Conservation (phyloP, 768 basidiomycete genomes). For the Candolleomyces efflorescens region DNA sequence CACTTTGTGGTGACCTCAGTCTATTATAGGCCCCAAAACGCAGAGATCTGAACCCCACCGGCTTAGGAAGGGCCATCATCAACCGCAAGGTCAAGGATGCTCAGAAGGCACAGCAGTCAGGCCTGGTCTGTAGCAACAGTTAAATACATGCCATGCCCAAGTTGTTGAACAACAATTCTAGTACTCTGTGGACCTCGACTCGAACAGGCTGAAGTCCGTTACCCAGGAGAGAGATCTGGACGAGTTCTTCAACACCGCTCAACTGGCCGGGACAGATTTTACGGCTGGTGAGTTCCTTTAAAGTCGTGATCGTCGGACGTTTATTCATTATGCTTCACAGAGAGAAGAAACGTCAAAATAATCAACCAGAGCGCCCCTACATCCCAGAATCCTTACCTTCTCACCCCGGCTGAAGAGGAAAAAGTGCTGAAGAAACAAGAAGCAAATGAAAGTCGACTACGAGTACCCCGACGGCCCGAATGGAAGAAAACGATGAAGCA, state of each 20-base stretch:
- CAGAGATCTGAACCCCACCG: constrained; percentile 66
- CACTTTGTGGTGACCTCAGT: not conserved
- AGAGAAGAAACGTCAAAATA: constrained; percentile 77
- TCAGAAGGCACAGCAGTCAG: constrained; percentile 52
- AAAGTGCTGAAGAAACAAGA: constrained; percentile 69
- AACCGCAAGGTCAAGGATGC: constrained; percentile 85
- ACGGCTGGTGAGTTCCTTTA: constrained; percentile 68
- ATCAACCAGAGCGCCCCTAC: constrained; percentile 52
- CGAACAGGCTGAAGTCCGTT: constrained; percentile 76
- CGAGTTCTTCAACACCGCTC: constrained; percentile 93
- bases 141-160: not conserved
- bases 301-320: not conserved
- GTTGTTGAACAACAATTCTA: constrained; percentile 23
- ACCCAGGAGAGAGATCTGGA: constrained; percentile 96
- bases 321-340: constrained; percentile 30
- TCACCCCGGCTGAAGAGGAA: constrained; percentile 78
- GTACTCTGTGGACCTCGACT: constrained; percentile 77
- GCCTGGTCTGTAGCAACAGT: constrained; percentile 47
- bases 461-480: constrained; percentile 84
- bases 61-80: constrained; percentile 93
- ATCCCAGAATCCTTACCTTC: constrained; percentile 80
- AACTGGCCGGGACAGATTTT: constrained; percentile 93
- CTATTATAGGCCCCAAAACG: constrained; percentile 49
- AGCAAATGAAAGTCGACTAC: constrained; percentile 67
- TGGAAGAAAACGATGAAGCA: constrained; percentile 84